Percentiles rank a stretch among this genome's conserved stretches.
Evolutionary conservation across 139 green algal species (phyloP).

Genomic region (Picochlorum sp.): DNA sequence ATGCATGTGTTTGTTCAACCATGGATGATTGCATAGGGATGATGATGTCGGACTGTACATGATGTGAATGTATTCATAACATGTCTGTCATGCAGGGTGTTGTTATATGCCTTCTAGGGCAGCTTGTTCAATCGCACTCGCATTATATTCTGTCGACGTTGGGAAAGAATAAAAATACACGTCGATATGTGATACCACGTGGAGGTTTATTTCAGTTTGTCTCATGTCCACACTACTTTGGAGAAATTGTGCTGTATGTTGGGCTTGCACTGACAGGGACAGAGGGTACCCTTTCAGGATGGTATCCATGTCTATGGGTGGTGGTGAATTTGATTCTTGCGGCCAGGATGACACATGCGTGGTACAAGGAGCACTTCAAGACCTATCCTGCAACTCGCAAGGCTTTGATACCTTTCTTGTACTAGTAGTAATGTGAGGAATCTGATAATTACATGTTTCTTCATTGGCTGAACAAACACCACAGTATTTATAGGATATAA

Average conservation of each 20-base stretch:
- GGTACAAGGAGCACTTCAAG: conserved; percentile 49
- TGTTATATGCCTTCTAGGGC: conserved; percentile 38
- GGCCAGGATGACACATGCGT: conserved; percentile 45
- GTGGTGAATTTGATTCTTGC: conserved; percentile 61
- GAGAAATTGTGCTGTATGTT: conserved; percentile 68
- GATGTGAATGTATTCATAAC: too few relatives aligned
- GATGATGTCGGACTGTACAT: neutral
- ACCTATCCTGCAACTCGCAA: conserved; percentile 33
- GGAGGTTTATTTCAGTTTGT: conserved; percentile 63
- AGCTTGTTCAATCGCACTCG: conserved; percentile 40
- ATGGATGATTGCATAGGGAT: too few relatives aligned
- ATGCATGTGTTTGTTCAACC: too few relatives aligned
- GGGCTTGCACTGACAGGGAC: conserved; percentile 35
- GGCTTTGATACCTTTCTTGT: conserved; percentile 45
- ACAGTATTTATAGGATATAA: too few relatives aligned
- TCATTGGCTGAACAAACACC: conserved; percentile 4
- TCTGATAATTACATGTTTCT: conserved; percentile 2
- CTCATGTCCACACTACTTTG: conserved; percentile 76
- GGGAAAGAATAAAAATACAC: neutral
- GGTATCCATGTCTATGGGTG: conserved; percentile 35
- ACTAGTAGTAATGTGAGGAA: too few relatives aligned
- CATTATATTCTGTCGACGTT: conserved; percentile 44
- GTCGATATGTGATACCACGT: conserved; percentile 10
- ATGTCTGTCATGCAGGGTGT: conserved; percentile 14
- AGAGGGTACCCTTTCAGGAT: neutral